Conservation (phyloP, 495 filamentous ascomycete genomes). For the Gamarada debralockiae region DNA sequence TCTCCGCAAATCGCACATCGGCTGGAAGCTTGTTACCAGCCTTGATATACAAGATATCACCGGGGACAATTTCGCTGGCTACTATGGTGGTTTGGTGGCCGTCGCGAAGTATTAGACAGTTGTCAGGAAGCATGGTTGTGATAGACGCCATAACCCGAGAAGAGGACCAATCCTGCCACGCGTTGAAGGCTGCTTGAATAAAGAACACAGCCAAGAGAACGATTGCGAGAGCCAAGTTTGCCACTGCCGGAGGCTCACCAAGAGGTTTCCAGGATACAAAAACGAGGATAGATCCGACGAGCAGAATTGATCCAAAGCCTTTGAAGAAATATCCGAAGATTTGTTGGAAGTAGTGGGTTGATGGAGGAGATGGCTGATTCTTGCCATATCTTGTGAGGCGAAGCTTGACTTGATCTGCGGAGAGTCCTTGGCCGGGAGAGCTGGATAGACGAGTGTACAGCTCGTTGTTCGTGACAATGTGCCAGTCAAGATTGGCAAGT, state of each 20-base stretch:
- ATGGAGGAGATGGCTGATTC: constrained; percentile 57
- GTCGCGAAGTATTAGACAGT: constrained; percentile 59
- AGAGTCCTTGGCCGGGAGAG: constrained; percentile 46
- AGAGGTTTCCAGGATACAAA: constrained; percentile 69
- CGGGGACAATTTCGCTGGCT: constrained; percentile 60
- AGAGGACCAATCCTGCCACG: constrained; percentile 60
- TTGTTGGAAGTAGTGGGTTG: constrained; percentile 51
- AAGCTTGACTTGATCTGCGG: constrained; percentile 39
- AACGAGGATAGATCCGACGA: constrained; percentile 59
- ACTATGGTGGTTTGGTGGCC: constrained; percentile 42
- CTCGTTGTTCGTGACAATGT: constrained; percentile 50
- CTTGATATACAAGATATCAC: constrained; percentile 59
- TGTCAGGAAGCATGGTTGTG: constrained; percentile 63
- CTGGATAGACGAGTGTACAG: constrained; percentile 49
- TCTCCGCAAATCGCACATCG: constrained; percentile 61
- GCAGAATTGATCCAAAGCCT: constrained; percentile 63
- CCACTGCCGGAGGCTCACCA: constrained; percentile 56
- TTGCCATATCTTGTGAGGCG: constrained; percentile 52
- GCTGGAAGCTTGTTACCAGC: constrained; percentile 67
- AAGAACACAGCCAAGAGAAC: constrained; percentile 62
- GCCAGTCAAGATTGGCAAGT: constrained; percentile 49
- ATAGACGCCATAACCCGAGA: constrained; percentile 63
- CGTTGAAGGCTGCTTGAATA: constrained; percentile 66
- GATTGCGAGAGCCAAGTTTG: constrained; percentile 65
- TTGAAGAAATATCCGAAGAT: constrained; percentile 67